Evolutionary conservation across 192 early-diverging fungal genomes (phyloP).

Genomic region (Coemansia sp.): DNA sequence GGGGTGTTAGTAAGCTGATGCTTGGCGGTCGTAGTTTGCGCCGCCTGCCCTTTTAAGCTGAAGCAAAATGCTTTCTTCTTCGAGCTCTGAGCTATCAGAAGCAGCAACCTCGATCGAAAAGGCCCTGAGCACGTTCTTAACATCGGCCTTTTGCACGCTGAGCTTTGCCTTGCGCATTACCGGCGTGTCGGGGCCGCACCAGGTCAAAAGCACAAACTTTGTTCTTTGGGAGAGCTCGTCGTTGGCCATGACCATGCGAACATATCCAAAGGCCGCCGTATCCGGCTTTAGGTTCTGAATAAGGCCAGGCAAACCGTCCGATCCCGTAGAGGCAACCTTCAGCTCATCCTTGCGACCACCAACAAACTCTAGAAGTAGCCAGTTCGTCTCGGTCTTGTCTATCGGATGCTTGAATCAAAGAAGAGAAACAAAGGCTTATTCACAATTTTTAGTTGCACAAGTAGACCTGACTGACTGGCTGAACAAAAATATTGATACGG

Average conservation of each 20-base stretch:
- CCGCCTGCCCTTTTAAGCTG: constrained; percentile 68
- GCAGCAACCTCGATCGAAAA: constrained; percentile 76
- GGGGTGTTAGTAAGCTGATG: constrained; percentile 52
- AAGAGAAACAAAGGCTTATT: too few species aligned
- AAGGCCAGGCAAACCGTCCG: constrained; percentile 66
- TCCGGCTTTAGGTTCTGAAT: constrained; percentile 57
- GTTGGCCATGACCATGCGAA: constrained; percentile 55
- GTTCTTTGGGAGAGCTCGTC: constrained; percentile 59
- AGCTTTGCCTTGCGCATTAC: constrained; percentile 80
- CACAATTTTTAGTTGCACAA: neutral
- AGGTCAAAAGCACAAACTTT: constrained; percentile 64
- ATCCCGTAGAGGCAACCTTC: constrained; percentile 44
- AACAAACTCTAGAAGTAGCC: constrained; percentile 61
- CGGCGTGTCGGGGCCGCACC: constrained; percentile 67
- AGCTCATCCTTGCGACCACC: constrained; percentile 54
- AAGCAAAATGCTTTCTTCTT: constrained; percentile 58
- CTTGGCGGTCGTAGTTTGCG: constrained; percentile 51
- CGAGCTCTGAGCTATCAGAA: constrained; percentile 56
- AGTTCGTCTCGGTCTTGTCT: constrained; percentile 58
- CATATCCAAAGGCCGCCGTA: constrained; percentile 75
- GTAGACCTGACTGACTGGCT: too few species aligned
- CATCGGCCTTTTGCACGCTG: constrained; percentile 70
- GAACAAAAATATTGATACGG: too few species aligned
- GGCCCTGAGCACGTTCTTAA: constrained; percentile 65
- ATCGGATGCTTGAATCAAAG: constrained; percentile 17